Percentiles rank a stretch among this genome's conserved stretches.
phyloP scores from a whole-genome alignment of 495 filamentous ascomycete species.

The Lasiosphaeriaceae sp. region DNA sequence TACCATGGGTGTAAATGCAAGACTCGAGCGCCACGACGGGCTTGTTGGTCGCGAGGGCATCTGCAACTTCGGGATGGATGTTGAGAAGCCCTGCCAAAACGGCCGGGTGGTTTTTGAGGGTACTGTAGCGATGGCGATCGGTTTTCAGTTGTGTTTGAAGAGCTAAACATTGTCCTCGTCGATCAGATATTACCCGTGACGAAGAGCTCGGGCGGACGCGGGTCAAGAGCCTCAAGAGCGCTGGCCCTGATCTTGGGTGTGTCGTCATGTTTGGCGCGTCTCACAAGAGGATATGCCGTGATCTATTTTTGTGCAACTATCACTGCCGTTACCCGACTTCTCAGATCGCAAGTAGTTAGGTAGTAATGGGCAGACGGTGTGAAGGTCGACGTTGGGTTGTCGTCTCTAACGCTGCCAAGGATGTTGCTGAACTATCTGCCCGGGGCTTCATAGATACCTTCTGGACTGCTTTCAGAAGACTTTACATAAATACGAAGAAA shows the following conservation, averaged over 20 bases:
- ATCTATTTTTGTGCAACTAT: too few relatives aligned
- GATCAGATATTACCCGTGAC: slow-evolving; percentile 2
- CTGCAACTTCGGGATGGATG: slow-evolving; percentile 77
- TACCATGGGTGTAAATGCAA: slow-evolving; percentile 74
- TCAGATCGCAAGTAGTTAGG: too few relatives aligned
- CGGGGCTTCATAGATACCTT: too few relatives aligned
- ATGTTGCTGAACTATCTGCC: too few relatives aligned
- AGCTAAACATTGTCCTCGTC: not conserved
- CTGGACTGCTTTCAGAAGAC: too few relatives aligned
- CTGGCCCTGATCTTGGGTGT: not conserved
- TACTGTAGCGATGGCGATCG: slow-evolving; percentile 3
- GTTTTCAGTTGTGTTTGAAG: not conserved
- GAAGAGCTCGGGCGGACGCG: not conserved
- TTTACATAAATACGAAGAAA: too few relatives aligned
- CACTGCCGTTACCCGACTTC: too few relatives aligned
- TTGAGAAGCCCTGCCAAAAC: slow-evolving; percentile 56
- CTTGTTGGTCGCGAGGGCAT: slow-evolving; percentile 64
- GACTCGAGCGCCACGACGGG: slow-evolving; percentile 91
- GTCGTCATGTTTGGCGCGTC: not conserved
- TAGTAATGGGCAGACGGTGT: too few relatives aligned
- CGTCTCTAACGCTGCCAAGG: too few relatives aligned
- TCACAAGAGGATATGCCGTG: too few relatives aligned
- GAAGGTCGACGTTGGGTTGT: too few relatives aligned
- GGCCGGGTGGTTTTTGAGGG: not conserved
- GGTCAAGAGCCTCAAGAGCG: not conserved